These are phyloP conservation scores for Tolypocladium guangdongense DNA, from an alignment of 2,329 filamentous ascomycete genomes.

Conservation along the genomic window DNA sequence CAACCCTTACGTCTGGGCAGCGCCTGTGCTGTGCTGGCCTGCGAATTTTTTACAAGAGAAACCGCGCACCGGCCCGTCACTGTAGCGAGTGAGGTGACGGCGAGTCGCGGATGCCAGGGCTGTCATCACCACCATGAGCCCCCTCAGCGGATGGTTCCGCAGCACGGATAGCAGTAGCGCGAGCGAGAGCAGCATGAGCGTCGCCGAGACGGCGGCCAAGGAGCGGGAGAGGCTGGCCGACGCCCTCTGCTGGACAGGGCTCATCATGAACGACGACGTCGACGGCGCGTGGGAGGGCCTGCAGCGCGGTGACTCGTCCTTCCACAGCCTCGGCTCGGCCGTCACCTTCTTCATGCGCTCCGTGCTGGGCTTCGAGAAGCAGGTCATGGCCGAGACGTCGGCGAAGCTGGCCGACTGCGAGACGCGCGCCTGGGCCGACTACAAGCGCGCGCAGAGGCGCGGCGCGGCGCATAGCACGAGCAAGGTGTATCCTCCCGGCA, in stretches of 20 bases:
- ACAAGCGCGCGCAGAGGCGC: constrained; percentile 62
- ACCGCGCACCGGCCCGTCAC: too few relatives aligned
- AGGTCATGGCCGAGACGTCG: constrained; percentile 76
- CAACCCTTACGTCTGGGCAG: too few relatives aligned
- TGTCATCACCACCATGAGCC: constrained; percentile 27
- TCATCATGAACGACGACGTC: constrained; percentile 86
- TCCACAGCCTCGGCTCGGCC: constrained; percentile 74
- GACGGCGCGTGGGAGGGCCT: constrained; percentile 68
- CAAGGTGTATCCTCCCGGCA: constrained; percentile 65
- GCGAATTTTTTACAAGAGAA: background rate
- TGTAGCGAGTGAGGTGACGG: background rate
- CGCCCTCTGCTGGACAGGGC: constrained; percentile 52
- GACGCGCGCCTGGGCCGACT: constrained; percentile 62
- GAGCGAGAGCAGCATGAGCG: constrained; percentile 16
- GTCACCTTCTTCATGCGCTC: constrained; percentile 78
- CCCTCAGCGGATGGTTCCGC: constrained; percentile 41
- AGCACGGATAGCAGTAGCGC: constrained; percentile 23
- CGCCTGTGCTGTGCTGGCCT: background rate
- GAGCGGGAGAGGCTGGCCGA: constrained; percentile 46
- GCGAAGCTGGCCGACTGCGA: constrained; percentile 66
- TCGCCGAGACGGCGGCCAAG: constrained; percentile 11
- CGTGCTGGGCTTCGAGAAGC: constrained; percentile 82
- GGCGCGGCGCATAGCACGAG: constrained; percentile 23
- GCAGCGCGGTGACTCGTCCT: constrained; percentile 65
- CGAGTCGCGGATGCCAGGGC: background rate